Base-by-base conservation (phyloP, 1,284 basidiomycete species). In the Sporisorium sorghi region DNA sequence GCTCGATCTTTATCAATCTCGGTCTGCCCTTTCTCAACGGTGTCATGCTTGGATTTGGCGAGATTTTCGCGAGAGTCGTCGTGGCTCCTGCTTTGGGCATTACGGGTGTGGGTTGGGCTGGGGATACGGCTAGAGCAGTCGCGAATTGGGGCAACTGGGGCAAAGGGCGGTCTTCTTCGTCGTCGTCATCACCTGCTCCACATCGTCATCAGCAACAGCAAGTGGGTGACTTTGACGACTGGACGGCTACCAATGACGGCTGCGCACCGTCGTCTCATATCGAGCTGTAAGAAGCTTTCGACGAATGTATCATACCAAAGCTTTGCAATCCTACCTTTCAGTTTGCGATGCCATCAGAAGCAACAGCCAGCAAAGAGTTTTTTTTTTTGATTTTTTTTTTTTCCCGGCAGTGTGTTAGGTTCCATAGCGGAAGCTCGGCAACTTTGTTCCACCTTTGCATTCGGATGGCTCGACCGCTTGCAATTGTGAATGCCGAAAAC, bases 31-130 rank as follows among this genome's bases (percentile, higher is more conserved):
- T 99, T 84, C 89, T 98, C 49, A 98, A 98, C 82, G 96, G 96
- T 28, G 92, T 98, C 78, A 97, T 98, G 93, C 90, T 98, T 49
- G 96, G 96, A 11, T 95, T 98, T 82, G 96, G 96, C 24, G 96
- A 99, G 86, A 94, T 99, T 62, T 95, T 97, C 81, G 96, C 95
- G 19, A 90, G 94, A 84, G 91, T 94, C 68, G 88, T 93, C 15
- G 86, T 97, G 19, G 88, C 82, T n/a, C 83, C 83, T 5, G 73
- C 71, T 24, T 57, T 83, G 8, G 81, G 81, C 4, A 64, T 80
- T 44, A 66, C 66, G 5, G 64, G 73, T 30, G 59, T 71, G 2
- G 63, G 62, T 0, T 75, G 67, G 67, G 59, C 63, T 7, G 67
- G 67, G 1, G 67, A 65, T 40, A 75, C 73, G 12, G 64, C 67